Percentiles rank a stretch among this genome's conserved stretches.
Conservation (phyloP, 2,329 filamentous ascomycete genomes). For the Lasiodiplodia gonubiensis region DNA sequence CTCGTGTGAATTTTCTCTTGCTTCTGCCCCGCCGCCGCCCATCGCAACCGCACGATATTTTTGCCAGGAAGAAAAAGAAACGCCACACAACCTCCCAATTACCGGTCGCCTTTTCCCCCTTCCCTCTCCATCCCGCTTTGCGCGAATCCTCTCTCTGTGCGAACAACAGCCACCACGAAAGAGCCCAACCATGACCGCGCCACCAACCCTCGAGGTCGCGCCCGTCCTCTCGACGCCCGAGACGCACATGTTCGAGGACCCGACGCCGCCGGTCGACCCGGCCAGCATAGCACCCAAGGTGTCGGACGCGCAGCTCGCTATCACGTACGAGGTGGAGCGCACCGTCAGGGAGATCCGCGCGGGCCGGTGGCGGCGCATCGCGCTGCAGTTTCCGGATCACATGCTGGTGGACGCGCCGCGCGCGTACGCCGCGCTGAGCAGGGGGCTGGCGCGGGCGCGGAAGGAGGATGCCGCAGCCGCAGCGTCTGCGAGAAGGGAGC, state of each 20-base stretch:
- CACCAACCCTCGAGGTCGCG: conserved; percentile 40
- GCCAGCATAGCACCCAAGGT: conserved; percentile 45
- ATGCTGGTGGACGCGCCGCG: conserved; percentile 87
- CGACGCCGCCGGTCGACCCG: conserved; percentile 50
- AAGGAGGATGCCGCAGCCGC: not conserved
- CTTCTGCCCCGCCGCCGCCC: not conserved
- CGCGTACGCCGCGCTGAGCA: conserved; percentile 71
- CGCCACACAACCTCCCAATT: not conserved
- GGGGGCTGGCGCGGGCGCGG: conserved; percentile 48
- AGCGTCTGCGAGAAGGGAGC: not conserved
- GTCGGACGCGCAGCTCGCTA: conserved; percentile 71
- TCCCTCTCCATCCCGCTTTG: not conserved
- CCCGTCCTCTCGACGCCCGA: conserved; percentile 69
- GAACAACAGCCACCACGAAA: not conserved
- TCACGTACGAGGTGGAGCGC: conserved; percentile 83
- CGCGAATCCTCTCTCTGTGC: no score
- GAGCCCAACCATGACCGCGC: not conserved
- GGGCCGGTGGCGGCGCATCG: conserved; percentile 76
- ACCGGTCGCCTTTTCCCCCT: not conserved
- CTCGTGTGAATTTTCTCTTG: conserved; percentile 1
- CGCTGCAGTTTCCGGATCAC: conserved; percentile 92
- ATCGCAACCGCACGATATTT: not conserved
- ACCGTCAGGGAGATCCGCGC: conserved; percentile 77
- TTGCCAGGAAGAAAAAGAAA: not conserved
- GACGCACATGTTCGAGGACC: conserved; percentile 63